Percentiles rank a stretch among this genome's conserved stretches.
Evolutionary conservation across 352 stramenopile species (phyloP).

Genomic region (Phytophthora pini): DNA sequence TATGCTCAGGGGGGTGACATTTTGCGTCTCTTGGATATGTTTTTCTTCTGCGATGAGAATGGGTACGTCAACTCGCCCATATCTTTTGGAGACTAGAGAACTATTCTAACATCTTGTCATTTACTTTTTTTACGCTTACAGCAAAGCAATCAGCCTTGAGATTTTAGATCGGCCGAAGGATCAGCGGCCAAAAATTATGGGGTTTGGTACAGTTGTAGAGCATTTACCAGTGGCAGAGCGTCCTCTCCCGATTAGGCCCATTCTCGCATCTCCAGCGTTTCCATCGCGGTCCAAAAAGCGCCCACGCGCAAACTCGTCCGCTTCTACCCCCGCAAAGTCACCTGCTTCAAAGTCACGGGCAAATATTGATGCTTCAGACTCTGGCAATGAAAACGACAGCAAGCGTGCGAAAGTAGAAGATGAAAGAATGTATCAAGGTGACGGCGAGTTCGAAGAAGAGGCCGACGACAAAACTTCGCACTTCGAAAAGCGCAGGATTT

Average conservation of each 20-base stretch:
- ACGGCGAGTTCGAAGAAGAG: constrained; percentile 47
- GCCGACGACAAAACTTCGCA: not conserved
- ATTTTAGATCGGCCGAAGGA: constrained; percentile 80
- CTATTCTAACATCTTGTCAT: too few relatives aligned
- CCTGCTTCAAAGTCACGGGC: constrained; percentile 26
- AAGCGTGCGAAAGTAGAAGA: constrained; percentile 39
- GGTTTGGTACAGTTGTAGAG: constrained; percentile 81
- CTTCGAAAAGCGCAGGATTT: constrained; percentile 36
- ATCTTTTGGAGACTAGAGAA: constrained; percentile 1
- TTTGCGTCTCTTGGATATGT: constrained; percentile 81
- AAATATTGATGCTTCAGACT: constrained; percentile 3
- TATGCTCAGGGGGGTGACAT: constrained; percentile 69
- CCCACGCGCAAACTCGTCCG: constrained; percentile 54
- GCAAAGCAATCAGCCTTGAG: constrained; percentile 79
- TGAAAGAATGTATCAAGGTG: constrained; percentile 53
- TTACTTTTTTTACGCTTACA: constrained; percentile 17
- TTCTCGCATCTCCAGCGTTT: constrained; percentile 77
- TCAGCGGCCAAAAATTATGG: constrained; percentile 83
- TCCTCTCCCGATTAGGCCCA: constrained; percentile 69
- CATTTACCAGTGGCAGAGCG: constrained; percentile 69
- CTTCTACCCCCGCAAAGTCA: constrained; percentile 36
- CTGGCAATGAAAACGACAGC: constrained; percentile 12
- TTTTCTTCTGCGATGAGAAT: constrained; percentile 89
- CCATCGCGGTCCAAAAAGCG: constrained; percentile 78
- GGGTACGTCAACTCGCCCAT: constrained; percentile 49